Conservation (phyloP, 2,329 filamentous ascomycete species). For the Diaporthe citriasiana region DNA sequence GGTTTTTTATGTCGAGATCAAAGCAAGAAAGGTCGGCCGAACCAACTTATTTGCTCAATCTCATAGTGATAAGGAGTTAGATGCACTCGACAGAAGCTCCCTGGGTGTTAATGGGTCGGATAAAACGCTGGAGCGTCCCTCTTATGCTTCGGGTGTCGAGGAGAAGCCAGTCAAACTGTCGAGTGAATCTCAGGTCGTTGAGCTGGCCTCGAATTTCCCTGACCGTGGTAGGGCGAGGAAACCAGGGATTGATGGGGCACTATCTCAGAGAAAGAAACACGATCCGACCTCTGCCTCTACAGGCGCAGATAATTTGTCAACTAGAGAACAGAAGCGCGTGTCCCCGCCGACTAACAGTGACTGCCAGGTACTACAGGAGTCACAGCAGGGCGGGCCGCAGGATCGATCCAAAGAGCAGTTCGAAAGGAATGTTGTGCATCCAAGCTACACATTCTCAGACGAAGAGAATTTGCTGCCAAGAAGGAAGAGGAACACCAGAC, state of each 20-base stretch:
- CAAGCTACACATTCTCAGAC: conserved; percentile 54
- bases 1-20: conserved; percentile 37
- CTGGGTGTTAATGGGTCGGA: not conserved
- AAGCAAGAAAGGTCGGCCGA: not conserved
- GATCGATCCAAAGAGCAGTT: not conserved
- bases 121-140: not conserved
- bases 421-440: conserved; percentile 45
- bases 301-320: conserved; percentile 51
- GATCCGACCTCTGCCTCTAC: conserved; percentile 51
- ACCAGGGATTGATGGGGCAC: not conserved
- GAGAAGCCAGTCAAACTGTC: not conserved
- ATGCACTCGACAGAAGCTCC: not conserved
- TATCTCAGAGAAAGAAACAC: conserved; percentile 41
- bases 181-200: not conserved
- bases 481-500: conserved; percentile 18
- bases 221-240: not conserved
- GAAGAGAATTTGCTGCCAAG: conserved; percentile 51
- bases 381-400: not conserved
- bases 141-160: not conserved
- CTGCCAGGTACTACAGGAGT: not conserved
- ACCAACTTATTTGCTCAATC: not conserved
- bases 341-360: not conserved
- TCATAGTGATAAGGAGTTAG: too few relatives aligned
- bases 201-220: not conserved
- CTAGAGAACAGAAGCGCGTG: conserved; percentile 19